Conservation (phyloP, 2,329 filamentous ascomycete species). For the Aureobasidium sp. region DNA sequence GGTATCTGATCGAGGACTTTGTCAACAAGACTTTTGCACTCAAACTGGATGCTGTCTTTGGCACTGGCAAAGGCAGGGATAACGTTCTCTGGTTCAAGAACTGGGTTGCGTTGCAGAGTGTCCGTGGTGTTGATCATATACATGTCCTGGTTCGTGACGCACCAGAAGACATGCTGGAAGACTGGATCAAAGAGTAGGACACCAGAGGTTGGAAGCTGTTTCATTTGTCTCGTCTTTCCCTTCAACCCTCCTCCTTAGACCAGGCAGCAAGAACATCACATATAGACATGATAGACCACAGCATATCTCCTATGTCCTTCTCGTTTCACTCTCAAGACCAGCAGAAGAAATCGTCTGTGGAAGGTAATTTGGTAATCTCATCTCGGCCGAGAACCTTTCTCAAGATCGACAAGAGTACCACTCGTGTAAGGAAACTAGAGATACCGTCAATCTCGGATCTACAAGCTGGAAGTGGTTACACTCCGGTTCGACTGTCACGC, state of each 20-base stretch:
- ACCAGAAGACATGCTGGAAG: constrained; percentile 25
- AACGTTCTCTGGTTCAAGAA: constrained; percentile 59
- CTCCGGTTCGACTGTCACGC: too few species aligned
- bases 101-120: constrained; percentile 51
- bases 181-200: constrained; percentile 19
- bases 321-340: not conserved
- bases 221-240: not conserved
- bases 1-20: constrained; percentile 40
- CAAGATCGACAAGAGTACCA: too few species aligned
- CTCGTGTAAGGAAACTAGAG: too few species aligned
- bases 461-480: too few species aligned
- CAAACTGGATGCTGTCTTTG: constrained; percentile 26
- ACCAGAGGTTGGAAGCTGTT: not conserved
- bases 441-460: too few species aligned
- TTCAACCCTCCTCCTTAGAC: not conserved
- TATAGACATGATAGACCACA: not conserved
- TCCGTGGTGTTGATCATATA: constrained; percentile 49
- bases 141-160: constrained; percentile 46
- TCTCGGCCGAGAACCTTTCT: too few species aligned
- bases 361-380: too few species aligned
- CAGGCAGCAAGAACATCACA: not conserved
- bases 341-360: not conserved
- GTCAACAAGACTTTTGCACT: constrained; percentile 41
- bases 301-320: not conserved
- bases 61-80: constrained; percentile 26